These are phyloP conservation scores for Berberis thunbergii DNA, from an alignment of 164 flowering plant species.

Conservation along the genomic window DNA sequence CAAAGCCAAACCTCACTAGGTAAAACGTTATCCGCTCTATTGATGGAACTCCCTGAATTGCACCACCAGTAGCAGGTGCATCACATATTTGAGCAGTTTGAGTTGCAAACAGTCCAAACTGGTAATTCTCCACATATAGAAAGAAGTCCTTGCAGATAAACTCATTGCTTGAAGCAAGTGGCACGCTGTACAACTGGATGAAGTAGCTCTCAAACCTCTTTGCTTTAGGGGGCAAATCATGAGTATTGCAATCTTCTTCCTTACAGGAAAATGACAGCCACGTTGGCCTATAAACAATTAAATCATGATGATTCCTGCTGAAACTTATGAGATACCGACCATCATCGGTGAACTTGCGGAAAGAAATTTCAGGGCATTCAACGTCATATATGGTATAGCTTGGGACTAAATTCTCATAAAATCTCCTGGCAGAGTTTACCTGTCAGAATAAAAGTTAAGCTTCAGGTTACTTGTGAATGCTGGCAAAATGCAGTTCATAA, in stretches of 20 bases:
- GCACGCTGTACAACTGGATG: constrained; percentile 54
- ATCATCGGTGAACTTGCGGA: constrained; percentile 93
- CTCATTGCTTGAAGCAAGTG: constrained; percentile 85
- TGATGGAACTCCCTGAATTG: constrained; percentile 76
- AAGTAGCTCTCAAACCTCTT: constrained; percentile 85
- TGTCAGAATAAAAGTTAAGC: constrained; percentile 25
- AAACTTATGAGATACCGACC: constrained; percentile 87
- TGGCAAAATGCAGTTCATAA: neutral
- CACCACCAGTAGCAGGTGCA: constrained; percentile 71
- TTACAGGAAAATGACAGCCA: constrained; percentile 83
- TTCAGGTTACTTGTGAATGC: neutral
- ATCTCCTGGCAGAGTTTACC: constrained; percentile 72
- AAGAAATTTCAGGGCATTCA: constrained; percentile 84
- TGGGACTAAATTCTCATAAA: constrained; percentile 93
- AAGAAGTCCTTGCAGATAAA: constrained; percentile 94
- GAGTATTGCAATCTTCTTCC: constrained; percentile 47
- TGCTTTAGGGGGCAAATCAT: constrained; percentile 61
- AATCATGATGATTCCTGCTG: constrained; percentile 82
- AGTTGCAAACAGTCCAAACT: constrained; percentile 95
- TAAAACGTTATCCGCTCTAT: constrained; percentile 90
- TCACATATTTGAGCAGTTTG: constrained; percentile 79
- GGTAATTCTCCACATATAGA: constrained; percentile 65
- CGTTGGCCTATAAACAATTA: constrained; percentile 81
- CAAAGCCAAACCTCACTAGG: constrained; percentile 62
- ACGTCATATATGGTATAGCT: constrained; percentile 69